phyloP scores from a whole-genome alignment of 768 basidiomycete species.

The Vishniacozyma victoriae region DNA sequence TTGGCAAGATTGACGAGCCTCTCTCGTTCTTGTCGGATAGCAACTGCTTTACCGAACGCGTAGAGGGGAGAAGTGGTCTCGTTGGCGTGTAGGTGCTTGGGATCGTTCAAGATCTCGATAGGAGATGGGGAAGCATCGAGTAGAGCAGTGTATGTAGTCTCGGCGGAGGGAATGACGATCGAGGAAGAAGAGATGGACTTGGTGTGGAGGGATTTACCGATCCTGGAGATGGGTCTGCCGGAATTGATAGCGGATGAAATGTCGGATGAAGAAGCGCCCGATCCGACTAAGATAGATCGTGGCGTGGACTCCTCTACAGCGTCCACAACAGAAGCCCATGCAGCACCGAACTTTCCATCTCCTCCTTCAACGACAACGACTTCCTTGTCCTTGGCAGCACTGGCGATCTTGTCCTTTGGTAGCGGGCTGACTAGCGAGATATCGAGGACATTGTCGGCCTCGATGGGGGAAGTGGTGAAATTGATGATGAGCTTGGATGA shows the following conservation, averaged over 20 bases:
- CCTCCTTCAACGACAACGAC: slow-evolving; percentile 47
- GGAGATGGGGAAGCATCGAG: slow-evolving; percentile 66
- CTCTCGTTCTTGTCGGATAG: slow-evolving; percentile 68
- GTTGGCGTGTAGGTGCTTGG: slow-evolving; percentile 58
- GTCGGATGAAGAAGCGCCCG: slow-evolving; percentile 43
- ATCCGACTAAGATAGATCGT: slow-evolving; percentile 40
- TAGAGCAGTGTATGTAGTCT: slow-evolving; percentile 84
- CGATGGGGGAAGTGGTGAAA: slow-evolving; percentile 57
- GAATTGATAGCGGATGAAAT: slow-evolving; percentile 37
- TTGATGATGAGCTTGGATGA: slow-evolving; percentile 57
- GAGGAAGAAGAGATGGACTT: slow-evolving; percentile 28
- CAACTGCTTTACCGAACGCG: slow-evolving; percentile 84
- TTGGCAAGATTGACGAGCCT: slow-evolving; percentile 63
- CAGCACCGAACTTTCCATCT: slow-evolving; percentile 31
- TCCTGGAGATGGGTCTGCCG: slow-evolving; percentile 50
- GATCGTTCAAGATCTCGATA: slow-evolving; percentile 78
- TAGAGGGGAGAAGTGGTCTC: slow-evolving; percentile 93
- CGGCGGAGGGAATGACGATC: slow-evolving; percentile 69
- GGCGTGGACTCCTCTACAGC: slow-evolving; percentile 49
- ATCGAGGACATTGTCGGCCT: slow-evolving; percentile 54
- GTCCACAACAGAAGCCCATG: slow-evolving; percentile 47
- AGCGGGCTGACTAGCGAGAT: slow-evolving; percentile 45
- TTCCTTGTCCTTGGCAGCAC: slow-evolving; percentile 44
- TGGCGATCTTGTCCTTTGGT: slow-evolving; percentile 31
- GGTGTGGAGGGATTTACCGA: slow-evolving; percentile 17